Evolutionary conservation across 1,284 basidiomycete species (phyloP).

Genomic region (Boletus semigastroideus): DNA sequence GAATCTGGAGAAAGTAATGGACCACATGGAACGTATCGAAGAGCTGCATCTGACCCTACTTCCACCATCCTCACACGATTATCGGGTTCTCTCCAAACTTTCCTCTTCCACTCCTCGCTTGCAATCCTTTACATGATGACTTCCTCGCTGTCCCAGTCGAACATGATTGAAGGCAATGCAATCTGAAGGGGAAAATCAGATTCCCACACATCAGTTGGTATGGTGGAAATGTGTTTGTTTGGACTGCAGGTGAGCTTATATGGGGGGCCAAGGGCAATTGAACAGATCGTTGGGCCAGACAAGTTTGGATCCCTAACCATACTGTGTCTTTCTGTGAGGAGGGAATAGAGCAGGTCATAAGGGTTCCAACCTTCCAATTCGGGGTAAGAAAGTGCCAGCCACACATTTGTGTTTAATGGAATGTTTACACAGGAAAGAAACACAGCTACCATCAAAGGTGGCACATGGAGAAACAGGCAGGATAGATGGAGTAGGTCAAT

Average conservation of each 20-base stretch:
- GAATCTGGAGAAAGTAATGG: slow-evolving; percentile 13
- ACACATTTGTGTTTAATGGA: not conserved
- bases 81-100: not conserved
- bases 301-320: too few species aligned
- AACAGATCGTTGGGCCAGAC: too few species aligned
- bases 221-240: not conserved
- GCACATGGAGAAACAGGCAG: not conserved
- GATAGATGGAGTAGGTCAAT: not conserved
- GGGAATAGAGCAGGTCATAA: too few species aligned
- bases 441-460: not conserved
- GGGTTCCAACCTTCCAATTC: too few species aligned
- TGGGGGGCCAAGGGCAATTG: too few species aligned
- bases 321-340: too few species aligned
- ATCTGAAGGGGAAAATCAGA: too few species aligned
- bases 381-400: not conserved
- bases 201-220: too few species aligned
- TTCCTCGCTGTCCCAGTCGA: too few species aligned
- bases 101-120: slow-evolving; percentile 11
- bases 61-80: not conserved
- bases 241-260: too few species aligned
- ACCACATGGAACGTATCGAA: slow-evolving; percentile 18
- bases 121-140: not conserved
- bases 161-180: too few species aligned
- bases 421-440: not conserved
- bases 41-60: slow-evolving; percentile 1